Conservation (phyloP, 1,139 yeast species). For the Hemisphaericaspora lyxosophila region DNA sequence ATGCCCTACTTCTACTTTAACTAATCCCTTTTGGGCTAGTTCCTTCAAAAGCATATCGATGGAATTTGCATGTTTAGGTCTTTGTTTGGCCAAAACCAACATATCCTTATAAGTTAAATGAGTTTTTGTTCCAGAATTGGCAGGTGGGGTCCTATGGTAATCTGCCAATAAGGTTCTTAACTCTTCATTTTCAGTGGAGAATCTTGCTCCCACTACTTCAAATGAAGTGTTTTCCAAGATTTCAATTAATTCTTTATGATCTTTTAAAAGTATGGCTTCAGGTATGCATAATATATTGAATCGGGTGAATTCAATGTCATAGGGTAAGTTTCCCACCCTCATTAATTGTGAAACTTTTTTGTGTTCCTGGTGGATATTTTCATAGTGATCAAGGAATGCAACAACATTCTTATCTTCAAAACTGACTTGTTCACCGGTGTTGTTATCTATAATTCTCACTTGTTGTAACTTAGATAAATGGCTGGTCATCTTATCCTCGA, state of each 20-base stretch:
- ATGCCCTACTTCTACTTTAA: slow-evolving; percentile 25
- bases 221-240: slow-evolving; percentile 23
- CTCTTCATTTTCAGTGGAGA: slow-evolving; percentile 15
- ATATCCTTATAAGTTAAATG: slow-evolving; percentile 14
- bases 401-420: not conserved
- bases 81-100: slow-evolving; percentile 12
- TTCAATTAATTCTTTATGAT: slow-evolving; percentile 25
- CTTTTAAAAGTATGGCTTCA: slow-evolving; percentile 19
- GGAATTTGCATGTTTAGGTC: not conserved
- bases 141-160: slow-evolving; percentile 14
- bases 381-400: not conserved
- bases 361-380: no score
- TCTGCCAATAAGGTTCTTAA: not conserved
- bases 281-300: slow-evolving; percentile 34
- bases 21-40: slow-evolving; percentile 33
- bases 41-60: slow-evolving; percentile 7
- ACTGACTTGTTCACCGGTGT: slow-evolving; percentile 3
- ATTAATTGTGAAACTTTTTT: not conserved
- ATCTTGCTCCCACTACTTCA: slow-evolving; percentile 30
- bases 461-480: slow-evolving; percentile 8
- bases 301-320: slow-evolving; percentile 30
- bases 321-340: slow-evolving; percentile 23
- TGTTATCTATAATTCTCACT: slow-evolving; percentile 8
- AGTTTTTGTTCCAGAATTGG: slow-evolving; percentile 6
- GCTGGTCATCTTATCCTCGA: slow-evolving; percentile 13